Evolutionary conservation across 2,329 filamentous ascomycete species (phyloP), one percentile per base, ranked within the genome.

Genomic region (Ascosphaera apis): DNA sequence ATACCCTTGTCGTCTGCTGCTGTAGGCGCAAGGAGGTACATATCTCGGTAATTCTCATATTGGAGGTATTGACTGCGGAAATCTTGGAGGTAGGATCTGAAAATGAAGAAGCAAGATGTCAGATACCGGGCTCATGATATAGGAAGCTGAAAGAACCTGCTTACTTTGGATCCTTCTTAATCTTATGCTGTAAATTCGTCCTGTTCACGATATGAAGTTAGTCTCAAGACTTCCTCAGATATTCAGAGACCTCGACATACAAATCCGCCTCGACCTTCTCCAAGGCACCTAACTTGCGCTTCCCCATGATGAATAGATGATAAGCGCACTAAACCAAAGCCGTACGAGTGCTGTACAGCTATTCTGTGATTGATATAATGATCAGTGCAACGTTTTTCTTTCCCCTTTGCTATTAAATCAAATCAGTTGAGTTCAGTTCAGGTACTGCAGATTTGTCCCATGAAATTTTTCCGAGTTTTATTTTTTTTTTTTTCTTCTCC

Each of bases 241-340:
- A 25, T 25, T 25, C 21, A 25, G 42, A 37, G 35, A 25, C 36
- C 35, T 13, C 30, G n/a, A 45, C 70, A 42, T 54, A 77, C 67
- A 91, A 63, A 57, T 91, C 82, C 23, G 83, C 84, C 52, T 93
- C 84, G 46, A 92, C 73, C 67, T 93, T 93, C 60, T 93, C 84
- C 56, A 93, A 72, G 41, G 84, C 84, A 38, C 79, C 81, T 40
- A 92, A 69, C 61, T 88, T 91, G 55, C 83, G 69, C 60, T 92
- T 92, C 40, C 72, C 79, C 72, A 82, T 88, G 23, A 13, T 51
- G 52, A 52, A 49, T n/a, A n/a, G n/a, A n/a, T n/a, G n/a, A n/a
- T n/a, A n/a, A n/a, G n/a, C n/a, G n/a, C n/a, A n/a, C n/a, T n/a
- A n/a, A n/a, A n/a, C n/a, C n/a, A n/a, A n/a, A n/a, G n/a, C n/a